A percentile compares a stretch with the other conserved stretches of the same genome.
These are phyloP conservation scores for Penicillium sp. DNA, from an alignment of 2,329 filamentous ascomycete species.

Conservation along the genomic window DNA sequence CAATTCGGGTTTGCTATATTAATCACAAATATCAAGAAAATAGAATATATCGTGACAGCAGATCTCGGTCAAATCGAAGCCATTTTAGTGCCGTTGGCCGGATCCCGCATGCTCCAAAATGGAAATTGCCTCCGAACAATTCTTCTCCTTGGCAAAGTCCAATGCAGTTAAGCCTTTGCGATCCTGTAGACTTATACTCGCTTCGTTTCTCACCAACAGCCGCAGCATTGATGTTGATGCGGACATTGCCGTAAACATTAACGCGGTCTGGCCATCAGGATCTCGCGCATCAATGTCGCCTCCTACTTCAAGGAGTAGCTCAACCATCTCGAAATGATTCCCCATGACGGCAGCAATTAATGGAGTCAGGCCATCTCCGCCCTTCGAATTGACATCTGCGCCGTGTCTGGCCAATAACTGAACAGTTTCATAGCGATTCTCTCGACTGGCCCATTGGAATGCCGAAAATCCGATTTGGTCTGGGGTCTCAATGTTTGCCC, in stretches of 20 bases:
- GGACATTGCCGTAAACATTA: constrained; percentile 5
- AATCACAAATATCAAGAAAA: too few relatives aligned
- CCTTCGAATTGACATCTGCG: constrained; percentile 3
- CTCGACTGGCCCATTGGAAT: constrained; percentile 4
- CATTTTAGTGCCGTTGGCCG: too few relatives aligned
- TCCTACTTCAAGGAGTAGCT: constrained; percentile 17
- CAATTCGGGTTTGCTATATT: too few relatives aligned
- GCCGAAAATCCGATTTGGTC: constrained; percentile 4
- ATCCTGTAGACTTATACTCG: neutral
- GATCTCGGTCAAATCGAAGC: too few relatives aligned
- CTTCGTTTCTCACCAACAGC: constrained; percentile 1
- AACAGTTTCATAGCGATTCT: constrained; percentile 1
- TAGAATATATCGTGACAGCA: too few relatives aligned
- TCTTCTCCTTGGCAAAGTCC: constrained; percentile 1
- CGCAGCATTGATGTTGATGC: neutral
- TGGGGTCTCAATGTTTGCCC: constrained; percentile 1
- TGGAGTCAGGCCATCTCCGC: constrained; percentile 3
- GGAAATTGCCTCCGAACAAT: neutral
- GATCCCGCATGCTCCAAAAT: neutral
- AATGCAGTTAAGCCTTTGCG: neutral
- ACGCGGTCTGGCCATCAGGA: constrained; percentile 1
- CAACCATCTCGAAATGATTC: constrained; percentile 5
- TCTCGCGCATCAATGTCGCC: constrained; percentile 17
- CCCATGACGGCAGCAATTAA: constrained; percentile 4
- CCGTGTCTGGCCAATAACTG: constrained; percentile 4